Evolutionary conservation across 768 basidiomycete species (phyloP).

Genomic region (Lentinula aciculospora): DNA sequence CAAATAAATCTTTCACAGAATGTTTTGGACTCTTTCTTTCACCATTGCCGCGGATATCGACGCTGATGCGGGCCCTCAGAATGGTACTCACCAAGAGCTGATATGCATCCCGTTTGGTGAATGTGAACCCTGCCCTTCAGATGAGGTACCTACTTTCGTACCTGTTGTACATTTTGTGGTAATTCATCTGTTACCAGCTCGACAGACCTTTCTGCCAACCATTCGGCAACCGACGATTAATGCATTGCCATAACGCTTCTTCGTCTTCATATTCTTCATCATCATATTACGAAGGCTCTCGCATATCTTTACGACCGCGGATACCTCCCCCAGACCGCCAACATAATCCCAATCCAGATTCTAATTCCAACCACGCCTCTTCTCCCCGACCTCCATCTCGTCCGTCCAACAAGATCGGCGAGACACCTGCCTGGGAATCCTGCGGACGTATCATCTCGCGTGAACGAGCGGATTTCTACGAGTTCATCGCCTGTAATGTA

Average conservation of each 20-base stretch:
- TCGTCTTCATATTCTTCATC: slow-evolving; percentile 19
- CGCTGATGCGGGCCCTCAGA: slow-evolving; percentile 10
- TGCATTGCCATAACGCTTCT: slow-evolving; percentile 63
- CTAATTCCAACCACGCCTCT: not conserved
- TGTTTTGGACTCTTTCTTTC: not conserved
- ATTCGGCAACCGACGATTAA: slow-evolving; percentile 87
- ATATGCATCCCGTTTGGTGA: slow-evolving; percentile 39
- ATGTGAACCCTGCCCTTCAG: slow-evolving; percentile 61
- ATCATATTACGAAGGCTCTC: slow-evolving; percentile 11
- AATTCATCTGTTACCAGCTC: slow-evolving; percentile 38
- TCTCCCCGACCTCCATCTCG: not conserved
- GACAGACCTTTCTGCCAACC: slow-evolving; percentile 90
- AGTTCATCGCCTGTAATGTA: slow-evolving; percentile 84
- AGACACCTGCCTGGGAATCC: slow-evolving; percentile 85
- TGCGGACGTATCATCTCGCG: slow-evolving; percentile 80
- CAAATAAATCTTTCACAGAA: not conserved
- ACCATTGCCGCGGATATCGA: not conserved
- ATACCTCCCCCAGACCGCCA: slow-evolving; percentile 6
- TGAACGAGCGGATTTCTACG: slow-evolving; percentile 85
- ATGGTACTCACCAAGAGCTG: slow-evolving; percentile 22
- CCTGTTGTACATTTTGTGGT: slow-evolving; percentile 3
- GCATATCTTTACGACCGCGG: slow-evolving; percentile 6
- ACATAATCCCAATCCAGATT: slow-evolving; percentile 3
- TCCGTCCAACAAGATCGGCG: slow-evolving; percentile 27
- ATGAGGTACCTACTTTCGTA: slow-evolving; percentile 39